Conservation (phyloP, 2,329 filamentous ascomycete species). For the Penicillium sp. region DNA sequence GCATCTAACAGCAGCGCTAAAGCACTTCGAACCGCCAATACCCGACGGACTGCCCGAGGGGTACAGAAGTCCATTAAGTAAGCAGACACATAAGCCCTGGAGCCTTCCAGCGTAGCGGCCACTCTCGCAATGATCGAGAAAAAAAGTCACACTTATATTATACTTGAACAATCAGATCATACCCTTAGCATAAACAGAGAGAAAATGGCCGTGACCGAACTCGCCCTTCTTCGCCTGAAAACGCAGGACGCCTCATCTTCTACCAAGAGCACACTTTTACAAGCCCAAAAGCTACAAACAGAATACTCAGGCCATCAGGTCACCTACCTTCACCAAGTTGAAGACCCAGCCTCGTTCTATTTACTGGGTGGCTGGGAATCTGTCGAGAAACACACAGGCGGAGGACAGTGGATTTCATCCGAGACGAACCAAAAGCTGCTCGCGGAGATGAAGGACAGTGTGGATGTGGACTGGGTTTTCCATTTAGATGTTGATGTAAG, state of each 20-base stretch:
- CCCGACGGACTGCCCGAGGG: no score
- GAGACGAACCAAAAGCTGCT: conserved; percentile 44
- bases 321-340: conserved; percentile 44
- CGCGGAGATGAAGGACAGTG: conserved; percentile 33
- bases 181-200: not conserved
- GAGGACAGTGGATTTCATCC: conserved; percentile 42
- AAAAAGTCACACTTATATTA: not conserved
- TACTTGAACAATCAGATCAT: not conserved
- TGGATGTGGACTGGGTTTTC: conserved; percentile 46
- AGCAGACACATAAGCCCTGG: no score
- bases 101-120: no score
- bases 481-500: conserved; percentile 44
- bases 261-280: conserved; percentile 28
- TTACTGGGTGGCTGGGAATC: conserved; percentile 50
- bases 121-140: not conserved
- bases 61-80: not conserved
- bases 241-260: conserved; percentile 24
- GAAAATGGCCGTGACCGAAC: conserved; percentile 38
- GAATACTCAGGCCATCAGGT: conserved; percentile 39
- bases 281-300: conserved; percentile 41
- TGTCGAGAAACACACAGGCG: conserved; percentile 41
- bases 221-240: conserved; percentile 45
- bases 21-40: not conserved
- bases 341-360: conserved; percentile 46
- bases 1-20: not conserved